Base-by-base conservation (phyloP, 495 filamentous ascomycete species). In the Xylaria venustula region DNA sequence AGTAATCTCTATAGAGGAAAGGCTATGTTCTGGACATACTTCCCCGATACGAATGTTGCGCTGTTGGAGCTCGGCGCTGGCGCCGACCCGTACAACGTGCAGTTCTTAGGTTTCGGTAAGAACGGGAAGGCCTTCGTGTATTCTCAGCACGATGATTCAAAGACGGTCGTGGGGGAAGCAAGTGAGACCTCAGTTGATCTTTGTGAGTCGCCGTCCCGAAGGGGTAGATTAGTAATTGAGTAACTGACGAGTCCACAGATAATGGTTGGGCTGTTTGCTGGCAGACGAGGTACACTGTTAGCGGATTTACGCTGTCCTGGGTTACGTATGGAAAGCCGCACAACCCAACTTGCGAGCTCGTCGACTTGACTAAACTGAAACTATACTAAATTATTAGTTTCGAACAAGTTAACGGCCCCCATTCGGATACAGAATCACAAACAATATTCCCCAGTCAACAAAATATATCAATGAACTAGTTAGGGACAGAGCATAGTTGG, bases 211-310 rank as follows among this genome's bases (percentile, higher is more conserved):
- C 52, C 23, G 44, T 12, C 40, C 40, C 37, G 37, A 44, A 55
- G 25, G 23, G 26, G 7, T 45, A 20, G 5, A 45, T 22, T 45
- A 25, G 25, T 55, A 17, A 55, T 25, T 30, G 30, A 37, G 45
- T 55, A 25, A 32, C 52, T 55, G 25, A 55, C 52, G 26, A 45
- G 37, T 55, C 3, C n/a, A 45, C 51, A 54, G n/a, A n/a, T n/a
- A 37, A 45, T 55, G 52, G 52, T 45, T 55, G 40, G 40, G 52
- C 26, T 25, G 45, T 55, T 45, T 55, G 52, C 52, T 55, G 52
- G 52, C 40, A 30, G 40, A 55, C 52, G 25, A 55, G 25, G n/a
- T 55, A 55, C 52, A 55, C 40, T 32, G 14, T 45, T 32, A 34
- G 7, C 52, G 52, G 52, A 45, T 55, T 32, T 30, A 55, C 52